Base-by-base conservation (phyloP, 1,139 yeast genomes). In the Diutina siamensis region DNA sequence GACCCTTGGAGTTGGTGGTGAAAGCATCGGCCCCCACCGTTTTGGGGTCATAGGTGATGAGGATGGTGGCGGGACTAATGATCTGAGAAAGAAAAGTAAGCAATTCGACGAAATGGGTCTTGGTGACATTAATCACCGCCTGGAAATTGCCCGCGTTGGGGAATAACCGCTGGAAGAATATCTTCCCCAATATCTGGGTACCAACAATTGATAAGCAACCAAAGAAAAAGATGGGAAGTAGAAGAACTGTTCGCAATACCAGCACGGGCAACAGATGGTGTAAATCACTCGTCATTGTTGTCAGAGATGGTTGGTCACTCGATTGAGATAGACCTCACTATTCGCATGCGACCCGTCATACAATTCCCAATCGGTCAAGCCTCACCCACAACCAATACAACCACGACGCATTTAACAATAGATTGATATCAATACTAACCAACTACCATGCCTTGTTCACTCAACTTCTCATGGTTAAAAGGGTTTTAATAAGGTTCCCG, bases 81-180 rank as follows among this genome's bases (percentile, higher is more conserved):
- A 66, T 51, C 2, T 69, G 61, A 7, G 78, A 59, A 22, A 75
- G 56, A 44, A 70, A 67, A 1, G 74, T 63, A 36, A 79, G 58
- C 45, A 78, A 55, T 13, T 66, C 64, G 35, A 80, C 59, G 51
- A 79, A 80, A 45, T 71, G 69, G 22, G 58, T 60, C 57, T 78
- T 79, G 22, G 83, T 76, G 40, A 63, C 59, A 48, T 70, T 64
- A 41, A 76, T 56, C 47, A 65, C 52, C 12, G 68, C 67, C 46
- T 69, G 67, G 40, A 59, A 54, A 42, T 60, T 55, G 15, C 55
- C 57, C 3, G 67, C 59, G 38, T 58, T 53, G 20, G 52, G 51
- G 12, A 15, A 25, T 27, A 15, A 25, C 19, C 5, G 21, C 5
- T 51, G 40, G 46, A 68, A 62, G 8, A 71, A 18, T 5, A 54